A percentile compares a stretch with the other conserved stretches of the same genome.
Evolutionary conservation across 1,284 basidiomycete species (phyloP).

Genomic region (Xerocomus minutiporus): DNA sequence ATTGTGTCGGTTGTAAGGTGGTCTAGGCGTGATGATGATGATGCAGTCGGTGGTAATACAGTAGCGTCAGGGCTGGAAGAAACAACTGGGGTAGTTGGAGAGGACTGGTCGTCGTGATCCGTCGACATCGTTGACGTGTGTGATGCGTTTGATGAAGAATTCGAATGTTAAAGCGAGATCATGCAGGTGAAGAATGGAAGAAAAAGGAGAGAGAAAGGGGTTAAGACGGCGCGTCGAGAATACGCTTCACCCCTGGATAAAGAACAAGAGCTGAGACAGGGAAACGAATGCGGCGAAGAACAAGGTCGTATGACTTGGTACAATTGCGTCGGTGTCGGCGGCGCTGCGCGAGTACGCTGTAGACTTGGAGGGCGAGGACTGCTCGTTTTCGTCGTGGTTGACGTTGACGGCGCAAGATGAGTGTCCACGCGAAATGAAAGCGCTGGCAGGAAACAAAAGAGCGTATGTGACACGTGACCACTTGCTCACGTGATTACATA

Average conservation of each 20-base stretch:
- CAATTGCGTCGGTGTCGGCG: neutral
- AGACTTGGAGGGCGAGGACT: neutral
- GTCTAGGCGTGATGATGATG: slow-evolving; percentile 23
- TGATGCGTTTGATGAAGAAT: slow-evolving; percentile 10
- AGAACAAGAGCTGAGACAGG: slow-evolving; percentile 12
- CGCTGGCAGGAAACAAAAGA: slow-evolving; percentile 18
- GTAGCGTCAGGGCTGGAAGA: slow-evolving; percentile 17
- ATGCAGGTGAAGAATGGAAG: slow-evolving; percentile 14
- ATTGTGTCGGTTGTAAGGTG: slow-evolving; percentile 19
- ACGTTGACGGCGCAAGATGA: slow-evolving; percentile 13
- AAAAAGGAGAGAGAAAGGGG: neutral
- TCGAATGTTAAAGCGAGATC: slow-evolving; percentile 16
- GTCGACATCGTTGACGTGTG: slow-evolving; percentile 24
- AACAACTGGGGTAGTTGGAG: slow-evolving; percentile 12
- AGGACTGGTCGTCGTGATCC: slow-evolving; percentile 22
- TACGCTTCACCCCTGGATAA: slow-evolving; percentile 4
- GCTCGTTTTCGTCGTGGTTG: slow-evolving; percentile 13
- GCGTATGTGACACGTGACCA: slow-evolving; percentile 10
- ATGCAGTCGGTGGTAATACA: slow-evolving; percentile 28
- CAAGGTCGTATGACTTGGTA: slow-evolving; percentile 6
- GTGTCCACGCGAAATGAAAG: slow-evolving; percentile 20
- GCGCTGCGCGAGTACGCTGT: neutral
- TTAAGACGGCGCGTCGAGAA: slow-evolving; percentile 12
- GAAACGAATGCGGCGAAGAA: neutral
- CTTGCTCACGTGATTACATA: slow-evolving; percentile 12